These are phyloP conservation scores for Yarrowia bubula DNA, from an alignment of 805 yeast genomes.

Conservation along the genomic window DNA sequence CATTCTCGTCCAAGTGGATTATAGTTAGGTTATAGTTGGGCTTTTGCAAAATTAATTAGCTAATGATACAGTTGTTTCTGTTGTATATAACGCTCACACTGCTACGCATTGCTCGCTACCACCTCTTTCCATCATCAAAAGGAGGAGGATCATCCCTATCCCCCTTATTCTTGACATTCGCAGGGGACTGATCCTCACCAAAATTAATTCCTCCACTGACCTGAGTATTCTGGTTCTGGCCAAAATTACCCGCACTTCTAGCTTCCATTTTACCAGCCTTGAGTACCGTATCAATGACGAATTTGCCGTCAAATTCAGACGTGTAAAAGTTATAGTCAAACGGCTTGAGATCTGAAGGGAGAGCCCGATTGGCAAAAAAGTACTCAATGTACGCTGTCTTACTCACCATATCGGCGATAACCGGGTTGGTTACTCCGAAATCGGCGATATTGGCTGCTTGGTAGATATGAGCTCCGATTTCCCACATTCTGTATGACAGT, in stretches of 20 bases:
- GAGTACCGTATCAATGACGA: neutral
- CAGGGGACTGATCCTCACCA: constrained; percentile 7
- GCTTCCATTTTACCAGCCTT: constrained; percentile 12
- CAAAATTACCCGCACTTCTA: constrained; percentile 11
- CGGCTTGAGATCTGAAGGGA: constrained; percentile 3
- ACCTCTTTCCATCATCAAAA: neutral
- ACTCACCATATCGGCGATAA: neutral
- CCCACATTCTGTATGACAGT: constrained; percentile 22
- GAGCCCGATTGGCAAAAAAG: constrained; percentile 20
- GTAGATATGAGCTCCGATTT: constrained; percentile 19
- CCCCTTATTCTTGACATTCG: neutral
- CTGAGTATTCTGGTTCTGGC: neutral
- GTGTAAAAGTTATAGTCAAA: constrained; percentile 20
- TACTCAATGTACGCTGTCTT: constrained; percentile 20
- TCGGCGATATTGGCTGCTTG: constrained; percentile 4
- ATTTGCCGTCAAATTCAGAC: constrained; percentile 10
- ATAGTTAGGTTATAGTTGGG: no score
- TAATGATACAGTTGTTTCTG: no score
- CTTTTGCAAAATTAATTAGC: no score
- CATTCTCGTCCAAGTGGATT: no score
- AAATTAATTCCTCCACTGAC: neutral
- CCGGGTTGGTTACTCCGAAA: constrained; percentile 7
- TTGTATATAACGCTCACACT: no score
- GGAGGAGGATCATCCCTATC: constrained; percentile 6
- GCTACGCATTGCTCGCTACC: no score